Evolutionary conservation across 2,329 filamentous ascomycete genomes (phyloP).

Genomic region (Didymellaceae sp.): DNA sequence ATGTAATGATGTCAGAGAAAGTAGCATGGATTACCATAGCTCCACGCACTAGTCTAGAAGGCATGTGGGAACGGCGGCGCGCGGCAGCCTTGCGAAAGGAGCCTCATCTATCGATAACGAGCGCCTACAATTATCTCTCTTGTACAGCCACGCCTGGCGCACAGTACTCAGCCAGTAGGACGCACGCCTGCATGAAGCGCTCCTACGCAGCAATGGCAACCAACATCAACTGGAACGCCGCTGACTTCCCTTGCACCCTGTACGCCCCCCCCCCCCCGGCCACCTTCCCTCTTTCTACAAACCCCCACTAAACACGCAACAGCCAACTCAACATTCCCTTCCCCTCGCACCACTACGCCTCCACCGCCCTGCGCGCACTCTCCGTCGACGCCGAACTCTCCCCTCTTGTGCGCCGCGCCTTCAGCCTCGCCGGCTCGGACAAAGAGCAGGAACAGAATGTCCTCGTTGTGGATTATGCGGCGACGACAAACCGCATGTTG

Average conservation of each 20-base stretch:
- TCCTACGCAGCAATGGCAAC: slow-evolving; percentile 22
- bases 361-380: slow-evolving; percentile 75
- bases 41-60: slow-evolving; percentile 10
- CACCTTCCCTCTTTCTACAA: background rate
- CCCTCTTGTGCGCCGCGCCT: slow-evolving; percentile 75
- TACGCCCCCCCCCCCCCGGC: slow-evolving; percentile 19
- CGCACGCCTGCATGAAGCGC: slow-evolving; percentile 14
- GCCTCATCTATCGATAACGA: slow-evolving; percentile 14
- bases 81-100: slow-evolving; percentile 6
- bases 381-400: slow-evolving; percentile 90
- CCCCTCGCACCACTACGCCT: slow-evolving; percentile 78
- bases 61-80: slow-evolving; percentile 2
- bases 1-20: slow-evolving; percentile 7
- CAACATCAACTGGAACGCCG: slow-evolving; percentile 19
- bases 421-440: slow-evolving; percentile 58
- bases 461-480: slow-evolving; percentile 78
- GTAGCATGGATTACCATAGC: slow-evolving; percentile 18
- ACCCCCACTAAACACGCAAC: background rate
- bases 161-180: no score
- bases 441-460: slow-evolving; percentile 53
- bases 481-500: slow-evolving; percentile 94
- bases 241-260: slow-evolving; percentile 51
- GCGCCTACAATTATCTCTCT: background rate
- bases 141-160: no score
- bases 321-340: slow-evolving; percentile 82